Percentiles rank a stretch among this genome's conserved stretches.
phyloP scores from a whole-genome alignment of 257 asterid species.

The Verbascum thapsus region DNA sequence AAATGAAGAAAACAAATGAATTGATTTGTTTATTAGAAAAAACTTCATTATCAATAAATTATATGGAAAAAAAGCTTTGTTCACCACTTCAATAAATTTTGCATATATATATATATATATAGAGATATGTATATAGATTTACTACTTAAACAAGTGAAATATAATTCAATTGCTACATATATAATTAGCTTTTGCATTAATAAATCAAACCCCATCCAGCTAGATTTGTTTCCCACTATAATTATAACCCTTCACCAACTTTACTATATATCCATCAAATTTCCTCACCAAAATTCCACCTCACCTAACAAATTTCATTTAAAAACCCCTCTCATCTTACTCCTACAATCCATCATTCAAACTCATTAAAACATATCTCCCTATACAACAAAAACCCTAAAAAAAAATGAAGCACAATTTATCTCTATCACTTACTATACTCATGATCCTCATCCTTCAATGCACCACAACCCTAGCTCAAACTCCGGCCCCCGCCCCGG shows the following conservation, averaged over 20 bases:
- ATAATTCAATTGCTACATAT: too few species aligned
- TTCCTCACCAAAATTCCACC: slow-evolving; percentile 34
- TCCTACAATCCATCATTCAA: slow-evolving; percentile 20
- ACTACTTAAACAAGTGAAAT: too few species aligned
- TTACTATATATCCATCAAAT: slow-evolving; percentile 21
- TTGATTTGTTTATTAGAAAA: too few species aligned
- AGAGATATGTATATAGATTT: too few species aligned
- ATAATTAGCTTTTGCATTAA: too few species aligned
- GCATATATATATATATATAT: too few species aligned
- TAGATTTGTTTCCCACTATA: too few species aligned
- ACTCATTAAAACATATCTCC: not conserved
- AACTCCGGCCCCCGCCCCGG: slow-evolving; percentile 58
- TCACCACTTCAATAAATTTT: too few species aligned
- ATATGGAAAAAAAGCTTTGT: too few species aligned
- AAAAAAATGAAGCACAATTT: slow-evolving; percentile 39
- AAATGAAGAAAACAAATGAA: too few species aligned
- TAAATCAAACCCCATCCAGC: too few species aligned
- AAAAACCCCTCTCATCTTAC: slow-evolving; percentile 36
- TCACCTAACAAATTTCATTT: slow-evolving; percentile 40
- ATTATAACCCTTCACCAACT: slow-evolving; percentile 43
- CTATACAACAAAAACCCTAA: not conserved
- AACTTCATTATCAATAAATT: too few species aligned
- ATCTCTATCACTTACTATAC: slow-evolving; percentile 28
- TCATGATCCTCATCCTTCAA: slow-evolving; percentile 35
- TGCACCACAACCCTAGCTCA: slow-evolving; percentile 53